Conservation (phyloP, 1,139 yeast genomes). For the Blastobotrys indianensis region DNA sequence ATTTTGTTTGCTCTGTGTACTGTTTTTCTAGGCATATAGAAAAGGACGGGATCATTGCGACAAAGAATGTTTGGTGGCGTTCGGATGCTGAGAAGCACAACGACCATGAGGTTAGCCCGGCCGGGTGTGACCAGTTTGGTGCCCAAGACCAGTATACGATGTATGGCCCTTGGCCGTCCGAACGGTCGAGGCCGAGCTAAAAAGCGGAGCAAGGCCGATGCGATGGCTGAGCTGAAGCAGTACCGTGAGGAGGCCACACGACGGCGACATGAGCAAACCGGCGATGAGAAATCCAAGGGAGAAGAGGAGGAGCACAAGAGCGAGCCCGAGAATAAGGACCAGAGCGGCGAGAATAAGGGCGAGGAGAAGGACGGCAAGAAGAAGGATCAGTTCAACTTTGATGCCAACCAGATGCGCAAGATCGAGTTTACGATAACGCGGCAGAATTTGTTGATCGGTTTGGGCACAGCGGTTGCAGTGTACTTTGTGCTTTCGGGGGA, state of each 20-base stretch:
- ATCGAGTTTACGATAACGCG: constrained; percentile 24
- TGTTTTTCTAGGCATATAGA: too few species aligned
- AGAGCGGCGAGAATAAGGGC: constrained; percentile 15
- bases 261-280: constrained; percentile 15
- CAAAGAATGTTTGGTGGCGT: too few species aligned
- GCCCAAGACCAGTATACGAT: neutral
- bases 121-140: too few species aligned
- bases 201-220: constrained; percentile 5
- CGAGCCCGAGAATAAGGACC: constrained; percentile 11
- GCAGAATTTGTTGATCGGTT: constrained; percentile 29
- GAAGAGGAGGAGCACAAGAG: constrained; percentile 23
- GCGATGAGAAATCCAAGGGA: constrained; percentile 19
- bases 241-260: constrained; percentile 13
- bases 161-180: constrained; percentile 7
- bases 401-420: constrained; percentile 19
- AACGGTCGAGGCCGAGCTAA: neutral
- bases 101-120: too few species aligned
- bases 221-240: constrained; percentile 14
- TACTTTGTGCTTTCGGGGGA: constrained; percentile 28
- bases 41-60: too few species aligned
- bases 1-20: too few species aligned
- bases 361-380: constrained; percentile 26
- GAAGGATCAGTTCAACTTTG: constrained; percentile 32
- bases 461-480: constrained; percentile 21
- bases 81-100: too few species aligned